These are phyloP conservation scores for Margaritispora aquatica DNA, from an alignment of 495 filamentous ascomycete genomes.

Conservation along the genomic window DNA sequence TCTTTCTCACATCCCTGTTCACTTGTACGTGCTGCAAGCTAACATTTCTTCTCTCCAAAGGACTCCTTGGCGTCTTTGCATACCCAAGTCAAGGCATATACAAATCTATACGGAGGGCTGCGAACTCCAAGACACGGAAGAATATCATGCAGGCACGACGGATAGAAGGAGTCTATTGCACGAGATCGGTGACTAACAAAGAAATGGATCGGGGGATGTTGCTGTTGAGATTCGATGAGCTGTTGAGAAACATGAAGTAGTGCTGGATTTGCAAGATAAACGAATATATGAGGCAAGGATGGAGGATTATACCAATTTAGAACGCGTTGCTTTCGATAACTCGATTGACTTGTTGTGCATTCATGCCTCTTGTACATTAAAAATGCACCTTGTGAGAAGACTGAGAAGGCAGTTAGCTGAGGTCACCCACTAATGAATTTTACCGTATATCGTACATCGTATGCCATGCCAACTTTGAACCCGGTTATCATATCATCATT, in stretches of 20 bases:
- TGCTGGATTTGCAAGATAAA: neutral
- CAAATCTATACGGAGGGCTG: neutral
- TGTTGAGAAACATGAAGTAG: neutral
- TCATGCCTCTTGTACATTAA: too few species aligned
- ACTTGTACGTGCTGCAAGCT: neutral
- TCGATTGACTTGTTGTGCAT: too few species aligned
- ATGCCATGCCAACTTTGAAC: too few species aligned
- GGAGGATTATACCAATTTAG: too few species aligned
- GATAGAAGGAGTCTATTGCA: slow-evolving; percentile 1
- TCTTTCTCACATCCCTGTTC: neutral
- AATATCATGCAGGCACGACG: neutral
- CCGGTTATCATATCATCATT: too few species aligned
- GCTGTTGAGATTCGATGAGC: neutral
- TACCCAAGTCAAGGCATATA: slow-evolving; percentile 5
- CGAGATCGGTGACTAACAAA: neutral
- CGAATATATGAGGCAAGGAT: too few species aligned
- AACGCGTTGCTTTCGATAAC: too few species aligned
- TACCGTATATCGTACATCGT: too few species aligned
- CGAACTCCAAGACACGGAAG: neutral
- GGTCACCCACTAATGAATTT: too few species aligned
- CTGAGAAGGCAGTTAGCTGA: too few species aligned
- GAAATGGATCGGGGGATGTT: neutral
- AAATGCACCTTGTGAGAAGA: too few species aligned
- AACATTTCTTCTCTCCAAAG: neutral
- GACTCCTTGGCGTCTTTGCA: slow-evolving; percentile 1